Base-by-base conservation (phyloP, 2,329 filamentous ascomycete species). In the Aspergillus arachidicola region DNA sequence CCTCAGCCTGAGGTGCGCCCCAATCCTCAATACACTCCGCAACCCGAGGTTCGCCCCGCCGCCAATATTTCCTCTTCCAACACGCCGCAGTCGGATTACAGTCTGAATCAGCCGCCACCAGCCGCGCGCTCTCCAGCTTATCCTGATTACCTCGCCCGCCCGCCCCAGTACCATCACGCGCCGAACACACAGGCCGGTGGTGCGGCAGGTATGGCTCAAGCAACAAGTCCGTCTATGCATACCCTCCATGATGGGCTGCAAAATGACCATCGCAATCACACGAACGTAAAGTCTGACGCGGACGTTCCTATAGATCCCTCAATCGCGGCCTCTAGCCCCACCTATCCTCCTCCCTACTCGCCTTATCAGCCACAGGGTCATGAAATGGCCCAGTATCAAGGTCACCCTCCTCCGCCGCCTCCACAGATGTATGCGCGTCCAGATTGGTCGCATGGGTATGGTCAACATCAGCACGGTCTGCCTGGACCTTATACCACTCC, bases 261-360 rank as follows among this genome's bases (percentile, higher is more conserved):
- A 83, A 90, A 82, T 84, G 81, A 85, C 86, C 88, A 91, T 89
- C 90, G 89, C 84, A 86, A 87, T 83, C 85, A 86, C 80, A 73
- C 77, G 74, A 79, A 74, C 72, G 86, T 90, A 83, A 94, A 93
- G 82, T 96, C 94, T 97, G 92, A 97, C 93, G 87, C 87, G 87
- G 90, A 93, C 89, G 89, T 96, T 85, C 93, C 93, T 90, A 94
- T 96, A 97, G 94, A 97, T 96, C 93, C 94, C 76, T 96, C 93
- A 80, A 97, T 97, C 79, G 91, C 93, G 80, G 90, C 92, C 74
- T 91, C 93, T 76, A 97, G 93, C 85, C 94, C 94, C 65, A 94
- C 92, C 73, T 97, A 96, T 79, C 87, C 92, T 72, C 91, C 93
- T 68, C 87, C 88, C 68, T 96, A 96, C 80, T 94, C 93, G 71